Conservation (phyloP, 2,329 filamentous ascomycete species). For the Aspergillus niger region DNA sequence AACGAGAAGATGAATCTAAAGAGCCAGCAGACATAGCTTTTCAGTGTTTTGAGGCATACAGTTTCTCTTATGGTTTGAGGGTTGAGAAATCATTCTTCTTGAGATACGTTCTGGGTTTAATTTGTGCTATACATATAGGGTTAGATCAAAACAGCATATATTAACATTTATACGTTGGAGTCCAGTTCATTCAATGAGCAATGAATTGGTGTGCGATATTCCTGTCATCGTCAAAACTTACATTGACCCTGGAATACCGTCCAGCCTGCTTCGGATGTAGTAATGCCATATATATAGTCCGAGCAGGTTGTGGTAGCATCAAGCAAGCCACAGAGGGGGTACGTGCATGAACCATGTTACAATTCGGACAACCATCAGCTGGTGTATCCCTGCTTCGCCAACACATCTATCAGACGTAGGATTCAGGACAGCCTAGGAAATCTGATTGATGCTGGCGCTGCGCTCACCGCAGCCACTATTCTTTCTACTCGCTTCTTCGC, state of each 20-base stretch:
- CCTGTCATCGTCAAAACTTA: too few species aligned
- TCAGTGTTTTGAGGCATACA: background rate
- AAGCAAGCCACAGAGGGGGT: too few species aligned
- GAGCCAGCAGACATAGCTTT: slow-evolving; percentile 9
- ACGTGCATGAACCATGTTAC: too few species aligned
- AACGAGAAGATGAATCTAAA: slow-evolving; percentile 27
- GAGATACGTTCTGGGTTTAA: background rate
- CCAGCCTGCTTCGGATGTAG: background rate
- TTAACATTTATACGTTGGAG: background rate
- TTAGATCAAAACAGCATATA: slow-evolving; percentile 1
- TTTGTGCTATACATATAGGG: background rate
- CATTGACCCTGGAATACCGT: too few species aligned
- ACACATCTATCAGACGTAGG: background rate
- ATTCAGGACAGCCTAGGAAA: too few species aligned
- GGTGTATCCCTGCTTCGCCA: background rate
- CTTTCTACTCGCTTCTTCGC: too few species aligned
- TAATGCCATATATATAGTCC: background rate
- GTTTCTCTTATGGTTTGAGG: background rate
- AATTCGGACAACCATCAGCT: background rate
- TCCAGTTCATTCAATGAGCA: background rate
- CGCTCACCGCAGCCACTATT: background rate
- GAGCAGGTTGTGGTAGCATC: background rate
- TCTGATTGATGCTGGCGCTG: background rate
- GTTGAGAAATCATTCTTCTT: background rate
- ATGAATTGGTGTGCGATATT: background rate